Evolutionary conservation across 345 rosid species (phyloP).

Genomic region (Heritiera littoralis): DNA sequence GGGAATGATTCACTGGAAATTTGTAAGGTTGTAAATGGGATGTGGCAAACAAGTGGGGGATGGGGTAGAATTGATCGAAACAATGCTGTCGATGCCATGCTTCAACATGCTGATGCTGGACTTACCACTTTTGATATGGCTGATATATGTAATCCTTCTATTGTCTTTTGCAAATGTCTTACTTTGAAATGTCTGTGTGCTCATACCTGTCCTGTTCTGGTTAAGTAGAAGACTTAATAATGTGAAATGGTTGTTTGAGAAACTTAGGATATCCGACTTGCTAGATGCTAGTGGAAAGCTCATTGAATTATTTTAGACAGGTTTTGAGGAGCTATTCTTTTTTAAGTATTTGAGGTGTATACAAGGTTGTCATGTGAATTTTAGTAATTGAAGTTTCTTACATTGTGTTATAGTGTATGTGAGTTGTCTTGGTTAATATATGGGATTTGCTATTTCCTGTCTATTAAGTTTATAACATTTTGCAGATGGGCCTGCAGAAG

Average conservation of each 20-base stretch:
- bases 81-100: slow-evolving; percentile 55
- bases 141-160: slow-evolving; percentile 48
- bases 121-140: slow-evolving; percentile 61
- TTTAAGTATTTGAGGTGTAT: not conserved
- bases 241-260: slow-evolving; percentile 12
- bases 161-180: not conserved
- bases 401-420: not conserved
- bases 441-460: not conserved
- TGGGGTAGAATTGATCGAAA: slow-evolving; percentile 55
- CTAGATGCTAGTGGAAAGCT: not conserved
- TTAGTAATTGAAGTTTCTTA: not conserved
- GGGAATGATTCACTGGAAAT: slow-evolving; percentile 55
- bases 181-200: slow-evolving; percentile 20
- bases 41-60: slow-evolving; percentile 70
- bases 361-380: not conserved
- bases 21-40: slow-evolving; percentile 63
- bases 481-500: slow-evolving; percentile 92
- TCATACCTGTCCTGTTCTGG: not conserved
- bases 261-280: not conserved
- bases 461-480: not conserved
- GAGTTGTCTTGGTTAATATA: not conserved
- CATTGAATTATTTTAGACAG: not conserved
- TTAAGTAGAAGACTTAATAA: not conserved
- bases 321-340: not conserved
- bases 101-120: slow-evolving; percentile 52